Conservation (phyloP, 352 stramenopile species). For the Globisporangium perplexum region DNA sequence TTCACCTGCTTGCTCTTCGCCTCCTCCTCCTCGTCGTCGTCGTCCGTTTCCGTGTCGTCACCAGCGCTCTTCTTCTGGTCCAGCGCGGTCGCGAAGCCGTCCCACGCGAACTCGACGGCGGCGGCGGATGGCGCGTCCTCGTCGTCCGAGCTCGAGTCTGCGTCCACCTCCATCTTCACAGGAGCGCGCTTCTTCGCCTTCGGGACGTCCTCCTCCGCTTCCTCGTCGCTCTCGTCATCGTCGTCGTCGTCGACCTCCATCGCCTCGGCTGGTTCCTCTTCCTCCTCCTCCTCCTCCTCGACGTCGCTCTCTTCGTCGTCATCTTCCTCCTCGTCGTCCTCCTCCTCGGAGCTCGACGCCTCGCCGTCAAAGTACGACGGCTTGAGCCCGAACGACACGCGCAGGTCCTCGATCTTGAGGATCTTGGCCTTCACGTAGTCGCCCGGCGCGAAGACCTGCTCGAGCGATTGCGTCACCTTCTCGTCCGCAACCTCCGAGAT, state of each 20-base stretch:
- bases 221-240: conserved; percentile 35
- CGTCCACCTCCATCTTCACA: conserved; percentile 37
- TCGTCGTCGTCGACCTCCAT: conserved; percentile 44
- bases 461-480: conserved; percentile 90
- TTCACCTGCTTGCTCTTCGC: conserved; percentile 49
- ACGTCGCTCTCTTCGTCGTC: conserved; percentile 20
- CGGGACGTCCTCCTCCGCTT: conserved; percentile 29
- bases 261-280: no score
- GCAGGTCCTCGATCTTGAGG: conserved; percentile 90
- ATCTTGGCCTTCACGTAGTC: conserved; percentile 97
- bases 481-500: conserved; percentile 95
- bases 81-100: conserved; percentile 78
- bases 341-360: conserved; percentile 83
- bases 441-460: conserved; percentile 91
- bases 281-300: conserved; percentile 23
- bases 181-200: conserved; percentile 4
- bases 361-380: conserved; percentile 95
- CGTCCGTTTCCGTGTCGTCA: conserved; percentile 24
- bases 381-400: conserved; percentile 95
- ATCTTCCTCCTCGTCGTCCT: conserved; percentile 66
- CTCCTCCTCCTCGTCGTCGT: conserved; percentile 36
- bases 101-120: conserved; percentile 83
- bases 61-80: conserved; percentile 34
- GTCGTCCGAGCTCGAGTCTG: conserved; percentile 47
- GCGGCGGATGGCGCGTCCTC: conserved; percentile 34